A percentile compares a stretch with the other conserved stretches of the same genome.
Conservation (phyloP, 169 alveolate species). For the Eimeria zaria region DNA sequence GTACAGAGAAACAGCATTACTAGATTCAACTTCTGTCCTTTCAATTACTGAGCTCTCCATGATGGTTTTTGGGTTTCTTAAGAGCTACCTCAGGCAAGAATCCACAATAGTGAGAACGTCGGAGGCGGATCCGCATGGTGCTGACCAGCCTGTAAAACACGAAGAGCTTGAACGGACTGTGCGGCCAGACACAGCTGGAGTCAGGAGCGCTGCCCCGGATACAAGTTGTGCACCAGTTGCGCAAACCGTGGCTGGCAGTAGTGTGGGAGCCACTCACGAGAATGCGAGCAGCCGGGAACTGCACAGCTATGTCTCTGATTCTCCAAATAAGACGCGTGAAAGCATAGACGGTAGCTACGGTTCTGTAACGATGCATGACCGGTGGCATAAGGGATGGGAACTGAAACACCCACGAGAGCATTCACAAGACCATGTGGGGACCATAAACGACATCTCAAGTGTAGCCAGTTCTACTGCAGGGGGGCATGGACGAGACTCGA, state of each 20-base stretch:
- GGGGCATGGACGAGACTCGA: neutral
- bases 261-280: neutral
- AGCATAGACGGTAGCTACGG: neutral
- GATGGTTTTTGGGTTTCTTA: slow-evolving; percentile 82
- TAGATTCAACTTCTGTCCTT: slow-evolving; percentile 41
- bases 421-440: neutral
- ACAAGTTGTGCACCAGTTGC: neutral
- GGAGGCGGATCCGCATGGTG: slow-evolving; percentile 17
- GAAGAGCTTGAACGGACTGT: neutral
- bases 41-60: slow-evolving; percentile 80
- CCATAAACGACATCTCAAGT: neutral
- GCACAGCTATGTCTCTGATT: neutral
- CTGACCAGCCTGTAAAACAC: neutral
- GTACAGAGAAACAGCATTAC: slow-evolving; percentile 43
- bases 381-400: slow-evolving; percentile 25
- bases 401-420: neutral
- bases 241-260: neutral
- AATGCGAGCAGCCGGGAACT: neutral
- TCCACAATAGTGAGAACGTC: neutral
- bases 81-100: slow-evolving; percentile 45
- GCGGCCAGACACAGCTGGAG: neutral
- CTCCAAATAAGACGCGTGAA: neutral
- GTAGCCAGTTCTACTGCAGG: neutral
- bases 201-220: neutral
- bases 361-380: neutral